Percentiles rank a stretch among this genome's conserved stretches.
Evolutionary conservation across 495 filamentous ascomycete genomes (phyloP).

Genomic region (Podospora comata): DNA sequence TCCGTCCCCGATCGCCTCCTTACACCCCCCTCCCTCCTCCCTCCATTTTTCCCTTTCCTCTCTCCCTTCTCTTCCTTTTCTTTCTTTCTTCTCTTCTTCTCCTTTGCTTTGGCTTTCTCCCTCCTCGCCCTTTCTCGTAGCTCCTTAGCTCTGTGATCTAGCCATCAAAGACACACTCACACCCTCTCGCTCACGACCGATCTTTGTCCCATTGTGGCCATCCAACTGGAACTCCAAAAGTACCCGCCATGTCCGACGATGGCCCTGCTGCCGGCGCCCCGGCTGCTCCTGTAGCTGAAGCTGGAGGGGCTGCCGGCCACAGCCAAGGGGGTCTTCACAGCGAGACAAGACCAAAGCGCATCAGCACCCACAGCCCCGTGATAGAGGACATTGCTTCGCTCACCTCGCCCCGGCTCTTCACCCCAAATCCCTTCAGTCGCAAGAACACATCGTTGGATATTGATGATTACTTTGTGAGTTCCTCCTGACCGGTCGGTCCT

Average conservation of each 20-base stretch:
- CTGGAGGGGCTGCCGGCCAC: conserved; percentile 4
- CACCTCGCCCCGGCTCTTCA: conserved; percentile 33
- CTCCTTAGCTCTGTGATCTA: not conserved
- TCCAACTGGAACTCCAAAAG: not conserved
- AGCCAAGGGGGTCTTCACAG: not conserved
- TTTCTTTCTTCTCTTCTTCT: not conserved
- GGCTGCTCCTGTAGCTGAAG: not conserved
- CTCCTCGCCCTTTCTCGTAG: not conserved
- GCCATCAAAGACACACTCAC: not conserved
- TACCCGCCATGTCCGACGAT: conserved; percentile 17
- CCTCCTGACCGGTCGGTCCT: conserved; percentile 2
- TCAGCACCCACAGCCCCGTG: conserved; percentile 5
- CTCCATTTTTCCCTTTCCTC: too few species aligned
- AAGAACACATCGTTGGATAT: conserved; percentile 45
- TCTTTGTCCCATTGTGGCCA: not conserved
- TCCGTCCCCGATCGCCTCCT: too few species aligned
- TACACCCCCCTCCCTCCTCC: too few species aligned
- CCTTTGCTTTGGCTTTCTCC: not conserved
- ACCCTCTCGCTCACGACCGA: not conserved
- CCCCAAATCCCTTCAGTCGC: conserved; percentile 46
- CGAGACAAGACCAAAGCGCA: conserved; percentile 12
- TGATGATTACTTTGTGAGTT: conserved; percentile 55
- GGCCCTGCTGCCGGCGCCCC: conserved; percentile 1
- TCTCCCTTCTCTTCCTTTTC: not conserved
- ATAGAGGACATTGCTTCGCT: conserved; percentile 31